A percentile compares a stretch with the other conserved stretches of the same genome.
These are phyloP conservation scores for Venturia aucupariae DNA, from an alignment of 2,329 filamentous ascomycete species.

Conservation along the genomic window DNA sequence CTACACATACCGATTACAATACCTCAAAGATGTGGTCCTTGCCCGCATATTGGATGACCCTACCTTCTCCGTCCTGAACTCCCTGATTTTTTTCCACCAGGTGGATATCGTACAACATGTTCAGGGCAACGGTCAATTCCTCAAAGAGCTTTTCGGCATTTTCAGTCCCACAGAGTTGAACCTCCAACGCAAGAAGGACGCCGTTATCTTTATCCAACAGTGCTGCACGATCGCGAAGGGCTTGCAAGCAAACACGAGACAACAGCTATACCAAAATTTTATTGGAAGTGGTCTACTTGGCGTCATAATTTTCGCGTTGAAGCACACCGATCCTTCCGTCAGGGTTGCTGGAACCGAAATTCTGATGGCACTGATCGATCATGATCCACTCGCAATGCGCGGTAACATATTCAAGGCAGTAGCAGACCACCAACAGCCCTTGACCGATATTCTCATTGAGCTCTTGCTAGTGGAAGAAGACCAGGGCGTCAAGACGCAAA, in stretches of 20 bases:
- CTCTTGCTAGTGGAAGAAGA: slow-evolving; percentile 85
- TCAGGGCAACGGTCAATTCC: slow-evolving; percentile 68
- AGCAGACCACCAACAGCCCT: slow-evolving; percentile 70
- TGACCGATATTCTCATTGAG: slow-evolving; percentile 90
- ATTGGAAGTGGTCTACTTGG: slow-evolving; percentile 76
- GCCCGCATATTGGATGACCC: slow-evolving; percentile 94
- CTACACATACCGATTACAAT: slow-evolving; percentile 89
- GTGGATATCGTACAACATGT: slow-evolving; percentile 95
- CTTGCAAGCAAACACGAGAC: slow-evolving; percentile 72
- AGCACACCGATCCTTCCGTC: slow-evolving; percentile 73
- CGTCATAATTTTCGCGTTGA: slow-evolving; percentile 86
- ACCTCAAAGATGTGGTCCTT: slow-evolving; percentile 96
- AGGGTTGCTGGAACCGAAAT: slow-evolving; percentile 91
- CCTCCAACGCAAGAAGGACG: slow-evolving; percentile 75
- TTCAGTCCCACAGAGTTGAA: slow-evolving; percentile 59
- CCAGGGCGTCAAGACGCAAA: slow-evolving; percentile 87
- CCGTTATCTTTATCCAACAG: slow-evolving; percentile 92
- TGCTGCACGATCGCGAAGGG: slow-evolving; percentile 93
- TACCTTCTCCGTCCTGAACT: slow-evolving; percentile 95
- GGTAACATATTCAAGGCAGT: slow-evolving; percentile 88
- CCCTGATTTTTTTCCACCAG: slow-evolving; percentile 97
- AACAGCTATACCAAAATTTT: slow-evolving; percentile 81
- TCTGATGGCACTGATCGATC: slow-evolving; percentile 86
- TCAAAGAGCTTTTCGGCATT: slow-evolving; percentile 80
- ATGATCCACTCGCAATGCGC: slow-evolving; percentile 90